These are phyloP conservation scores for Trametes sanguinea DNA, from an alignment of 768 basidiomycete species.

Conservation along the genomic window DNA sequence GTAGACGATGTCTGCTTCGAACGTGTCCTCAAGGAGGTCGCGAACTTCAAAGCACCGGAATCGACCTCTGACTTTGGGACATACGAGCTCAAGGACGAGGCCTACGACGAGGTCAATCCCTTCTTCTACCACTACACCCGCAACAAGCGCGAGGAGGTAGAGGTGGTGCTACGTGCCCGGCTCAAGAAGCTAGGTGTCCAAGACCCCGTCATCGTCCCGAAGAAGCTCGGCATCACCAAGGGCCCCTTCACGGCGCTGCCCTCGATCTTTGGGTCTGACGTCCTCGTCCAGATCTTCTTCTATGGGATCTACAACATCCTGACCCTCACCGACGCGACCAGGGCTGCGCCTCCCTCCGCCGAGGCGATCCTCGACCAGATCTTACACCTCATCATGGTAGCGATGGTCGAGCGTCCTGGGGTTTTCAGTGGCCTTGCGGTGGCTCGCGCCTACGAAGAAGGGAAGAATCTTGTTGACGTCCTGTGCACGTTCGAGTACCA, in stretches of 20 bases:
- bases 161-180: slow-evolving; percentile 67
- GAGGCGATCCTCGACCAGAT: slow-evolving; percentile 91
- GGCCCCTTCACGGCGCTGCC: slow-evolving; percentile 73
- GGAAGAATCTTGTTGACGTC: slow-evolving; percentile 65
- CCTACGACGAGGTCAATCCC: slow-evolving; percentile 86
- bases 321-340: slow-evolving; percentile 58
- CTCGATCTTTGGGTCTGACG: slow-evolving; percentile 65
- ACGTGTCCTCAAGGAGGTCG: slow-evolving; percentile 72
- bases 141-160: slow-evolving; percentile 92
- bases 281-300: slow-evolving; percentile 80
- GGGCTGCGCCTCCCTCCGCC: slow-evolving; percentile 67
- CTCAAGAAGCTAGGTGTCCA: slow-evolving; percentile 59
- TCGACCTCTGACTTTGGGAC: slow-evolving; percentile 74
- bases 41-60: slow-evolving; percentile 82
- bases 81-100: slow-evolving; percentile 87
- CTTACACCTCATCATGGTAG: slow-evolving; percentile 84
- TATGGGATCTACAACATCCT: slow-evolving; percentile 78
- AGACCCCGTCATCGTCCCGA: slow-evolving; percentile 78
- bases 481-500: slow-evolving; percentile 79
- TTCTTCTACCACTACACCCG: slow-evolving; percentile 96
- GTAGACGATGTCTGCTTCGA: slow-evolving; percentile 85
- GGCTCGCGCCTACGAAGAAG: slow-evolving; percentile 55
- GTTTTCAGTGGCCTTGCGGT: slow-evolving; percentile 63
- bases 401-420: slow-evolving; percentile 66
- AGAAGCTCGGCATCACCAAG: slow-evolving; percentile 57